Evolutionary conservation across 306 rosid genomes (phyloP).

Genomic region (Cercis canadensis): DNA sequence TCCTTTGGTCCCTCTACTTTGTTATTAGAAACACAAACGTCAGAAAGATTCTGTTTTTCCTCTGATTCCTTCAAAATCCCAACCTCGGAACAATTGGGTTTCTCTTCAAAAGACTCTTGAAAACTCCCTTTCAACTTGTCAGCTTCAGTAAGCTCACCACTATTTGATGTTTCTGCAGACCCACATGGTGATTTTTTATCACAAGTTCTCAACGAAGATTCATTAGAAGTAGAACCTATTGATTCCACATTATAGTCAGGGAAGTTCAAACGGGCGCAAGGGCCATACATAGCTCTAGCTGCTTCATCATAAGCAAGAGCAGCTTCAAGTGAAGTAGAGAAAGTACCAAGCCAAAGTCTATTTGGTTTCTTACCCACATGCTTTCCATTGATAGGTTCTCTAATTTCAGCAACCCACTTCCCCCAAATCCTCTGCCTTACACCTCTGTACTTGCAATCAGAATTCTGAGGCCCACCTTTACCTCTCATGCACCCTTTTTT

Average conservation of each 20-base stretch:
- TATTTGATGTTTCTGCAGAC: slow-evolving; percentile 8
- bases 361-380: slow-evolving; percentile 41
- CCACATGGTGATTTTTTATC: slow-evolving; percentile 28
- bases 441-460: slow-evolving; percentile 72
- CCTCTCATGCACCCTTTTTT: slow-evolving; percentile 91
- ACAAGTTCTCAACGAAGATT: slow-evolving; percentile 18
- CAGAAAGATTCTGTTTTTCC: slow-evolving; percentile 26
- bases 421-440: slow-evolving; percentile 97
- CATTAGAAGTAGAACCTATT: slow-evolving; percentile 28
- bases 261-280: slow-evolving; percentile 74
- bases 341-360: slow-evolving; percentile 95
- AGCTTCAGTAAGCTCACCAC: slow-evolving; percentile 24
- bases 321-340: slow-evolving; percentile 76
- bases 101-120: slow-evolving; percentile 18
- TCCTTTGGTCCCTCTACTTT: slow-evolving; percentile 23
- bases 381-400: slow-evolving; percentile 57
- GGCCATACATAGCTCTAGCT: slow-evolving; percentile 79
- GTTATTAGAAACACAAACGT: slow-evolving; percentile 17
- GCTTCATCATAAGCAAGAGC: slow-evolving; percentile 92
- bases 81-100: slow-evolving; percentile 11
- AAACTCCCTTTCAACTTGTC: slow-evolving; percentile 20
- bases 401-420: slow-evolving; percentile 91
- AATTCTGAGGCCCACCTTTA: slow-evolving; percentile 95
- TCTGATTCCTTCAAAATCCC: slow-evolving; percentile 20
- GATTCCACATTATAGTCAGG: slow-evolving; percentile 37